Base-by-base conservation (phyloP, 2,329 filamentous ascomycete species). In the Hypoxylon sp. region DNA sequence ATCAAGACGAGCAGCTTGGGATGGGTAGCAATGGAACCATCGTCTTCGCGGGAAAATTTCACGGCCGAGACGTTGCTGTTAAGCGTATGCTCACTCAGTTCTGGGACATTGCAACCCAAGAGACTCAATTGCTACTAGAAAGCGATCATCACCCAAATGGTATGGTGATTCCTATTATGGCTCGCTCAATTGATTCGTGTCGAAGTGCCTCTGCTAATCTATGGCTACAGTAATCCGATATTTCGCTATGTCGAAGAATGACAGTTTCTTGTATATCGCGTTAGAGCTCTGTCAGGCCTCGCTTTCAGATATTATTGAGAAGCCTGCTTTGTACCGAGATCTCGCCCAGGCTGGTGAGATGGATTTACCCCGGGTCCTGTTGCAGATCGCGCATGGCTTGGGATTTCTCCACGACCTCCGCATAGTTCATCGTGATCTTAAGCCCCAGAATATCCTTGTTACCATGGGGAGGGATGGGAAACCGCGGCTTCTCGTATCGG, bases 31-130 rank as follows among this genome's bases (percentile, higher is more conserved):
- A 98, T 77, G 96, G 96, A n/a, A 99, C 96, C 0, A 90, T 97
- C 58, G 96, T 99, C 0, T 98, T 96, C 79, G 91, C 93, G 53
- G 96, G 96, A n/a, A 93, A 91, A 59, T 98, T 97, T 78, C 96
- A 97, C 78, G 94, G 94, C 24, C 91, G 94, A 55, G 92, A 94
- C 48, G 95, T 99, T 26, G 96, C 96, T 0, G 94, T 99, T 52
- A 99, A 99, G 84, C 90, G 96, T 35, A 97, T 99, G 94, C 85
- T 98, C 67, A 93, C 95, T 35, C 93, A 97, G 73, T 98, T 98
- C 75, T 98, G 94, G 78, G 95, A 97, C 71, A 93, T 99, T 73
- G 96, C 96, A 0, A 94, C 93, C 10, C 94, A 97, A 75, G 96
- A 99, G 81, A 97, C 97, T 1, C 92, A 92, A 67, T 85, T 98